Percentiles rank a stretch among this genome's conserved stretches.
Conservation (phyloP, 2,329 filamentous ascomycete genomes). For the Colletotrichum shisoi region DNA sequence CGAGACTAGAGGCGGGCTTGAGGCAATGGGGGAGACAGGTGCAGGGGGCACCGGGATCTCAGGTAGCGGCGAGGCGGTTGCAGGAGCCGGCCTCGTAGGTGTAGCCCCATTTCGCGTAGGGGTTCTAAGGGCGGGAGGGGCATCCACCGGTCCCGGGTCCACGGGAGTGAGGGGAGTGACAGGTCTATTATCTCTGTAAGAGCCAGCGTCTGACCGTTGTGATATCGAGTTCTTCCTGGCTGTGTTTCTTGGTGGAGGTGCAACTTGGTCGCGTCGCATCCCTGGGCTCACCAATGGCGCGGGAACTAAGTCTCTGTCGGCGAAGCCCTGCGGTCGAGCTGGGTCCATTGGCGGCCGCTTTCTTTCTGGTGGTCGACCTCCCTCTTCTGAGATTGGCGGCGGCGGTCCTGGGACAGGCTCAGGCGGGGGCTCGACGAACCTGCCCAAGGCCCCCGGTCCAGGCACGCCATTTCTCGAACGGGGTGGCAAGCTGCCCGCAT, state of each 20-base stretch:
- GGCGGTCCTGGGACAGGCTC: constrained; percentile 43
- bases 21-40: constrained; percentile 26
- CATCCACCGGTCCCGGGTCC: constrained; percentile 18
- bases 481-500: constrained; percentile 59
- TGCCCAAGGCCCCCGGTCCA: constrained; percentile 51
- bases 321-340: constrained; percentile 57
- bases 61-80: constrained; percentile 23
- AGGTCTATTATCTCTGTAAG: constrained; percentile 48
- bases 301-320: constrained; percentile 64
- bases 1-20: constrained; percentile 17
- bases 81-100: constrained; percentile 25
- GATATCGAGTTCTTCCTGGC: constrained; percentile 56
- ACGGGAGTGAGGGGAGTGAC: constrained; percentile 39
- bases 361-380: constrained; percentile 66
- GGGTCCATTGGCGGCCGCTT: constrained; percentile 73
- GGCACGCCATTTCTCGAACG: constrained; percentile 62
- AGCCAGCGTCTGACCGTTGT: constrained; percentile 47
- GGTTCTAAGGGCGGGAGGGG: constrained; percentile 28
- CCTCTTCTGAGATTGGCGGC: constrained; percentile 43
- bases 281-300: constrained; percentile 64
- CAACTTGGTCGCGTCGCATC: constrained; percentile 55
- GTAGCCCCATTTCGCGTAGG: constrained; percentile 33
- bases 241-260: constrained; percentile 61
- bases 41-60: constrained; percentile 29
- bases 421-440: constrained; percentile 46